Conservation (phyloP, 352 stramenopile species). For the Blastocystis sp. region DNA sequence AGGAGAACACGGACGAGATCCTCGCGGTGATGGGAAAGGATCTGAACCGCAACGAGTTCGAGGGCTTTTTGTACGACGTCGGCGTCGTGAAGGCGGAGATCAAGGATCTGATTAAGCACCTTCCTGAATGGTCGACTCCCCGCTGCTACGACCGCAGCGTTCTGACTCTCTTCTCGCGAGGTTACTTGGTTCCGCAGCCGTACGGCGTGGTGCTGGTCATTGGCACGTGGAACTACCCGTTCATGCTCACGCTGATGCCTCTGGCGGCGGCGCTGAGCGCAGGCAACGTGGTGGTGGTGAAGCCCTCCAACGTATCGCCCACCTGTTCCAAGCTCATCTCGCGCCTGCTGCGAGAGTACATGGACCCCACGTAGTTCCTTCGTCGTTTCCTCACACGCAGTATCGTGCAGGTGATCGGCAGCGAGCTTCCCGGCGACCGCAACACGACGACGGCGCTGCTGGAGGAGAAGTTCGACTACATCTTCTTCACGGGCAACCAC, state of each 20-base stretch:
- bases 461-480: constrained; percentile 59
- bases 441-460: constrained; percentile 14
- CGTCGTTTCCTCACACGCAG: background rate
- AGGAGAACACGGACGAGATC: constrained; percentile 62
- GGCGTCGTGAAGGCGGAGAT: constrained; percentile 66
- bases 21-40: constrained; percentile 58
- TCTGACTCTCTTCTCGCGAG: constrained; percentile 57
- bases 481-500: constrained; percentile 70
- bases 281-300: constrained; percentile 82
- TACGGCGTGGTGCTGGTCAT: constrained; percentile 77
- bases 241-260: constrained; percentile 70
- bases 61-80: constrained; percentile 67
- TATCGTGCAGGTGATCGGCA: constrained; percentile 33
- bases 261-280: constrained; percentile 71
- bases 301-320: constrained; percentile 76
- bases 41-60: constrained; percentile 64
- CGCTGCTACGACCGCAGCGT: constrained; percentile 67
- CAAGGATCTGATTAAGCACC: constrained; percentile 65
- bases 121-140: constrained; percentile 46
- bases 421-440: background rate
- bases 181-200: constrained; percentile 68
- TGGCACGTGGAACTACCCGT: constrained; percentile 80
- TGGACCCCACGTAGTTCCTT: constrained; percentile 56
- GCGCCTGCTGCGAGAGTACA: constrained; percentile 64
- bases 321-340: constrained; percentile 65